phyloP scores from a whole-genome alignment of 1,139 yeast species.

The Kodamaea suecica region DNA sequence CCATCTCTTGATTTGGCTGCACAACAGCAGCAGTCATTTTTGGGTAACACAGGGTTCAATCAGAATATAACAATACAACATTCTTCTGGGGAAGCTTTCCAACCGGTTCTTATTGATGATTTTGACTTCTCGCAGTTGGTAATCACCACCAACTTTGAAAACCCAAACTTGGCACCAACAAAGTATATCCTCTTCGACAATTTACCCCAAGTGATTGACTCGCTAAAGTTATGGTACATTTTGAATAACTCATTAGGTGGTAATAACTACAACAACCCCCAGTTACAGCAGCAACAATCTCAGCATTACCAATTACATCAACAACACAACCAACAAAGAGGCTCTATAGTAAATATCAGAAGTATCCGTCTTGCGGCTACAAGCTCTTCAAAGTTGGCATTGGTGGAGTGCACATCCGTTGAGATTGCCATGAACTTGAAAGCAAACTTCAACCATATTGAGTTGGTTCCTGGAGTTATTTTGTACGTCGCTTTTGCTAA shows the following conservation, averaged over 20 bases:
- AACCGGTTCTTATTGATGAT: conserved; percentile 43
- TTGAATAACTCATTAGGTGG: conserved; percentile 28
- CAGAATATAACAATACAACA: neutral
- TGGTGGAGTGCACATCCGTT: conserved; percentile 67
- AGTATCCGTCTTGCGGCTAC: conserved; percentile 55
- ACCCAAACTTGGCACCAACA: conserved; percentile 71
- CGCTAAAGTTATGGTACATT: conserved; percentile 34
- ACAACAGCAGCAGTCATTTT: conserved; percentile 15
- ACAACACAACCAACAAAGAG: conserved; percentile 7
- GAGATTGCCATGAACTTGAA: conserved; percentile 79
- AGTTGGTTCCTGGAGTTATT: conserved; percentile 69
- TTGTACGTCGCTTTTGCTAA: conserved; percentile 70
- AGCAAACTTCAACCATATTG: conserved; percentile 75
- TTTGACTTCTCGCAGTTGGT: conserved; percentile 43
- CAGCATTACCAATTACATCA: conserved; percentile 2
- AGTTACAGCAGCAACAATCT: conserved; percentile 2
- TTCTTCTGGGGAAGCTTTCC: conserved; percentile 1
- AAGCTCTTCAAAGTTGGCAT: conserved; percentile 48
- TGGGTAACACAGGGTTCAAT: neutral
- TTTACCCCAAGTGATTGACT: conserved; percentile 52
- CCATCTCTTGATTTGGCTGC: conserved; percentile 24
- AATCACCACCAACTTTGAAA: conserved; percentile 62
- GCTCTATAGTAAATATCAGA: conserved; percentile 15
- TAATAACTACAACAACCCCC: conserved; percentile 15
- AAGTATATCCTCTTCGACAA: conserved; percentile 74